These are phyloP conservation scores for Euryodendron excelsum DNA, from an alignment of 148 eudicot species.

Conservation along the genomic window DNA sequence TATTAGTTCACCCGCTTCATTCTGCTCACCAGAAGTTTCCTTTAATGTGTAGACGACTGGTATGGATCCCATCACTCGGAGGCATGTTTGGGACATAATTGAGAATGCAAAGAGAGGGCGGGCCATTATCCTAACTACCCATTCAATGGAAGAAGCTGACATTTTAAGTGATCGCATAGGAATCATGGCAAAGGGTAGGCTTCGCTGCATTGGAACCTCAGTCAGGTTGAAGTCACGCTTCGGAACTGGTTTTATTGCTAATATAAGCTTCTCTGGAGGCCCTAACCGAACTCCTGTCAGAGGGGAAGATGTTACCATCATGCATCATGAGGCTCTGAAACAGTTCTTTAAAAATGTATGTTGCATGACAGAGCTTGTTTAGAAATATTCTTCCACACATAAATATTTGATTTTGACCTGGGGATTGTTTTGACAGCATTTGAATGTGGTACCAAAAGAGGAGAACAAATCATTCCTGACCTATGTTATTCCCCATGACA, in stretches of 20 bases:
- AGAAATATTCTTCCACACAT: not conserved
- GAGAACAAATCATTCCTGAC: slow-evolving; percentile 75
- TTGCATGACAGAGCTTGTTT: slow-evolving; percentile 13
- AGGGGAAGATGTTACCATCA: slow-evolving; percentile 18
- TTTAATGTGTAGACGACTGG: slow-evolving; percentile 69
- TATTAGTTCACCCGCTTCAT: not conserved
- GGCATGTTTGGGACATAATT: slow-evolving; percentile 95
- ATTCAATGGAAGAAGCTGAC: slow-evolving; percentile 98
- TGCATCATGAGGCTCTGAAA: slow-evolving; percentile 54
- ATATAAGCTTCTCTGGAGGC: slow-evolving; percentile 53
- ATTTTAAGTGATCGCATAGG: slow-evolving; percentile 82
- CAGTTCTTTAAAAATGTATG: slow-evolving; percentile 65
- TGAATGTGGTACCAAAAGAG: slow-evolving; percentile 69
- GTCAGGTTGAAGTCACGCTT: slow-evolving; percentile 75
- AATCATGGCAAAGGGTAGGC: slow-evolving; percentile 95
- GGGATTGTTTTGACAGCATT: slow-evolving; percentile 37
- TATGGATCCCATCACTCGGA: slow-evolving; percentile 90
- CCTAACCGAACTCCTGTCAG: slow-evolving; percentile 25
- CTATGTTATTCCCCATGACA: slow-evolving; percentile 66
- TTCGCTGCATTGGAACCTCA: slow-evolving; percentile 90
- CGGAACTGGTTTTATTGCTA: slow-evolving; percentile 78
- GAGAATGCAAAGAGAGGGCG: slow-evolving; percentile 83
- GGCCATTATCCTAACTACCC: slow-evolving; percentile 78
- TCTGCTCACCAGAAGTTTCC: not conserved
- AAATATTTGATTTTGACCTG: slow-evolving; percentile 1